These are phyloP conservation scores for Gautieria morchelliformis DNA, from an alignment of 768 basidiomycete species.

Conservation along the genomic window DNA sequence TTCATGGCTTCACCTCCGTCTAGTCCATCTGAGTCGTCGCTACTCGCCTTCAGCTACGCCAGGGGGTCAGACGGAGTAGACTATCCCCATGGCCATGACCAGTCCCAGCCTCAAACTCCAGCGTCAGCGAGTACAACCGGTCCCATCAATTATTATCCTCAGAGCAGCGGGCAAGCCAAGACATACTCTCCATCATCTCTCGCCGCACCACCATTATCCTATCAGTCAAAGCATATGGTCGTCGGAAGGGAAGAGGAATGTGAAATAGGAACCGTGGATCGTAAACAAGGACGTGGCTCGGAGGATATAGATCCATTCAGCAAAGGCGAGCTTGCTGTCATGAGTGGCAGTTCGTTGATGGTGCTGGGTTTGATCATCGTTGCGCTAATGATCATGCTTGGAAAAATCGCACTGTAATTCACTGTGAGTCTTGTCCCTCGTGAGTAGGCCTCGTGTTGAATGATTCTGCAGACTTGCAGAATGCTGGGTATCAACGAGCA, in stretches of 20 bases:
- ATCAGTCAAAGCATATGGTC: background rate
- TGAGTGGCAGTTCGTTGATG: background rate
- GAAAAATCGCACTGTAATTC: background rate
- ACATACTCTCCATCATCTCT: background rate
- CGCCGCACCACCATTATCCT: background rate
- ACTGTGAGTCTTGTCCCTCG: background rate
- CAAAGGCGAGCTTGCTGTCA: background rate
- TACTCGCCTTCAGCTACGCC: constrained; percentile 4
- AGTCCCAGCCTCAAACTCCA: background rate
- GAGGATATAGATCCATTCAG: constrained; percentile 4
- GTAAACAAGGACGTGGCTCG: background rate
- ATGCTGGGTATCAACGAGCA: no score
- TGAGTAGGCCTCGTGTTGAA: no score
- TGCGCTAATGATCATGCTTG: background rate
- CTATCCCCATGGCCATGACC: constrained; percentile 2
- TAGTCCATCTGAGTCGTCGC: background rate
- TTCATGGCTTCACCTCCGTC: background rate
- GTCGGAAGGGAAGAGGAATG: background rate
- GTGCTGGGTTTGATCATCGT: background rate
- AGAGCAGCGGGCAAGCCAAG: no score
- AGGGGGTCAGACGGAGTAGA: background rate
- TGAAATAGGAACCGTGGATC: background rate
- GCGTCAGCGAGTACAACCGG: background rate
- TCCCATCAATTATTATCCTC: background rate
- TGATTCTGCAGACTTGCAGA: no score